Evolutionary conservation across 2,329 filamentous ascomycete genomes (phyloP).

Genomic region (Colletotrichum sp.): DNA sequence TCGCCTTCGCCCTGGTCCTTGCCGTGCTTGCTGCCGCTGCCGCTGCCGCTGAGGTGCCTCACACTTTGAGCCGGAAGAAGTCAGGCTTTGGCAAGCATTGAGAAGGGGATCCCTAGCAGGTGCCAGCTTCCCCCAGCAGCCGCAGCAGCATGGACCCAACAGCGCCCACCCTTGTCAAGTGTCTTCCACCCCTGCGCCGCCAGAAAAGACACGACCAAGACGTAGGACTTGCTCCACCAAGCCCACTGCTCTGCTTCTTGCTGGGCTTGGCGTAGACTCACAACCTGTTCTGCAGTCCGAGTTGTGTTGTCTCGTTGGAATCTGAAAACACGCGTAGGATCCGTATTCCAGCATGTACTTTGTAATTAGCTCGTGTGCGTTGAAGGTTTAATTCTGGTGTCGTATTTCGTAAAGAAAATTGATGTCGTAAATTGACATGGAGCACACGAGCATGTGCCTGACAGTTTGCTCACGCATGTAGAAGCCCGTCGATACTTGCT

Average conservation of each 20-base stretch:
- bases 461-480: background rate
- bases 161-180: background rate
- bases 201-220: background rate
- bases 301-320: conserved; percentile 11
- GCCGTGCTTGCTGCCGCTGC: background rate
- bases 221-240: background rate
- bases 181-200: background rate
- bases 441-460: conserved; percentile 4
- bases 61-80: background rate
- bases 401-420: background rate
- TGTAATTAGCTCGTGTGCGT: background rate
- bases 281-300: background rate
- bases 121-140: background rate
- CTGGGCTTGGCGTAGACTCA: conserved; percentile 2
- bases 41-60: background rate
- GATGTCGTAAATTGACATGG: background rate
- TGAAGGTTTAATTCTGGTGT: background rate
- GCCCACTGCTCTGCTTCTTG: background rate
- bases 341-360: background rate
- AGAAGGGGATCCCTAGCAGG: background rate
- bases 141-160: conserved; percentile 8
- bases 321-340: background rate
- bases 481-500: background rate
- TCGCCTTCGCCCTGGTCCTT: background rate
- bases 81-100: background rate